A percentile compares a stretch with the other conserved stretches of the same genome.
phyloP scores from a whole-genome alignment of 495 filamentous ascomycete genomes.

The Hypoxylon lienhwacheense region DNA sequence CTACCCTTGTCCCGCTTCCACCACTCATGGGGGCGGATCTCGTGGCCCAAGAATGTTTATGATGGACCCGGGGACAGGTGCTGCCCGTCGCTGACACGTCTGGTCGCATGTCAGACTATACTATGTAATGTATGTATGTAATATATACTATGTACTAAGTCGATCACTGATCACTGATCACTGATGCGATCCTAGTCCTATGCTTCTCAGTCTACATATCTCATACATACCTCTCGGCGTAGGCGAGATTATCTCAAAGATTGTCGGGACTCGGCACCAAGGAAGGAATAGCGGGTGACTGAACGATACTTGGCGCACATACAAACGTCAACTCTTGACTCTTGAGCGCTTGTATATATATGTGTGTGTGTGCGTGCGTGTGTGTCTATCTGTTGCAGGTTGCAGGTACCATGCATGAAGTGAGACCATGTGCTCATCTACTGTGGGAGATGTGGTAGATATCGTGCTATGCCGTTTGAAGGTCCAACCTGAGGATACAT shows the following conservation, averaged over 20 bases:
- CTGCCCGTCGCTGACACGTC: conserved; percentile 27
- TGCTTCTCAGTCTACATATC: too few relatives aligned
- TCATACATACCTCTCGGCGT: conserved; percentile 23
- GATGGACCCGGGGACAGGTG: conserved; percentile 2
- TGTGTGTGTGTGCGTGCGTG: neutral
- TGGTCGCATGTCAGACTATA: conserved; percentile 26
- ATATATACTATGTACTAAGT: too few relatives aligned
- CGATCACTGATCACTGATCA: too few relatives aligned
- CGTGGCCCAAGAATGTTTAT: conserved; percentile 16
- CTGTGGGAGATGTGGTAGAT: too few relatives aligned
- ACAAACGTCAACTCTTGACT: too few relatives aligned
- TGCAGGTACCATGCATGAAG: conserved; percentile 8
- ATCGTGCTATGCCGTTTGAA: too few relatives aligned
- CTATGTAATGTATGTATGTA: too few relatives aligned
- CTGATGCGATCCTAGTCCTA: conserved; percentile 8
- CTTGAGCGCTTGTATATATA: too few relatives aligned
- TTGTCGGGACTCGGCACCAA: conserved; percentile 11
- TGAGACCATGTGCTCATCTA: conserved; percentile 17
- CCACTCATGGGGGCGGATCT: conserved; percentile 15
- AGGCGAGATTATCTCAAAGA: conserved; percentile 33
- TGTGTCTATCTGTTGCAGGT: conserved; percentile 3
- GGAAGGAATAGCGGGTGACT: conserved; percentile 26
- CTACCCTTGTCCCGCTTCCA: conserved; percentile 9
- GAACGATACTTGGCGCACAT: too few relatives aligned
- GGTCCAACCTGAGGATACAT: too few relatives aligned